Evolutionary conservation across 2,329 filamentous ascomycete genomes (phyloP), one percentile per base, ranked within the genome.

Genomic region (Botryotinia convoluta): DNA sequence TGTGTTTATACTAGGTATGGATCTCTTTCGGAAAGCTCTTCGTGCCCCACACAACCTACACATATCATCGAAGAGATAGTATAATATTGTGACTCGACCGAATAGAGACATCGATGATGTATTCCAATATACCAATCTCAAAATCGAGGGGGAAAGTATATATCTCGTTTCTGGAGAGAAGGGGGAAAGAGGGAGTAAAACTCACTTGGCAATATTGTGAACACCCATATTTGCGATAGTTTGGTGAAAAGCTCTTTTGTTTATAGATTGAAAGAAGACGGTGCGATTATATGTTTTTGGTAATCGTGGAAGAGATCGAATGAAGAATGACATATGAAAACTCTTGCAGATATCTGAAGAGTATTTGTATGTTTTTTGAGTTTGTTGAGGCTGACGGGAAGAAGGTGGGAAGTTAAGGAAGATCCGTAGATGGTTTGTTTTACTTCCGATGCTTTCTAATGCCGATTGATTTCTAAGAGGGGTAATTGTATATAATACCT

Each of bases 201-300:
- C 82, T 79, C 77, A 84, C 84, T 74, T 82, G 70, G 79, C 77
- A 68, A 86, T 78, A 73, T 85, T 81, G 77, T 85, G 83, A 73
- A 88, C 86, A 76, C 81, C 83, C 80, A 85, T 82, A 72, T 82
- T 85, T 75, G 79, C 79, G 22, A 81, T 71, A 44, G 84, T 81
- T 51, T 82, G 83, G 76, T 82, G 81, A 74, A 83, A 83, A 42
- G 22, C 54, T 75, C 78, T 75, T 35, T 62, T 45, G 35, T 74
- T 65, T 20, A 62, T 45, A 18, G 69, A 54, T 26, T 29, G 71
- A 44, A 44, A 59, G 32, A 51, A 26, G 48, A n/a, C 26, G 45
- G 54, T 37, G 68, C 70, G 68, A 74, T 69, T 44, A 3, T 73
- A 71, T 35, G 59, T 14, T 63, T 60, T 70, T 45, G 74, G 32